Base-by-base conservation (phyloP, 2,329 filamentous ascomycete species). In the Trichoderma sp. region DNA sequence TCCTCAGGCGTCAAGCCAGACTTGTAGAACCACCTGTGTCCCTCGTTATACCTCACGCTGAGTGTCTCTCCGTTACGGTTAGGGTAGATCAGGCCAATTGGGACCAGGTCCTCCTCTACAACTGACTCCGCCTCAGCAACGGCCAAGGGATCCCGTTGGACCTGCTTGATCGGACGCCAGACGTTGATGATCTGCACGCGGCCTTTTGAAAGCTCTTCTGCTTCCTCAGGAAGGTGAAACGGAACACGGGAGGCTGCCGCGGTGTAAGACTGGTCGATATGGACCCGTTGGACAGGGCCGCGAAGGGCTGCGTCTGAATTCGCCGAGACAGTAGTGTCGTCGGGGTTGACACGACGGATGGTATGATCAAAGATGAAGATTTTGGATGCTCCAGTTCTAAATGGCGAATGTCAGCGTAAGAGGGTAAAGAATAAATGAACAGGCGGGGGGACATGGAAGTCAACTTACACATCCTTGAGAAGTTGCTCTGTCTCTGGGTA, bases 401-500 rank as follows among this genome's bases (percentile, higher is more conserved):
- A 31, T 5, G 16, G 4, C 9, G n/a, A 35, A 3, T 11, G 21
- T 63, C 16, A 73, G 16, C 18, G 27, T 3, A 12, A 50, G 4
- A 11, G 21, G 1, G 12, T 3, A 45, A 21, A 21, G 14, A 27
- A 50, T 11, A 18, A 33, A 24, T 3, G 8, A 31, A 29, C 9
- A 11, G 9, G 16, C 18, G 21, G 0, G 18, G 6, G 14, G 9
- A 16, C 4, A 3, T 29, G 14, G 5, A n/a, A 6, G 33, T n/a
- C 4, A n/a, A 79, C 85, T 77, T 81, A 80, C 92, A 81, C 88
- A 4, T 91, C 88, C 75, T 92, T 92, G 0, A 95, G 82, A 24
- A 95, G 82, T 66, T 90, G 84, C 81, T 94, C 91, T 3, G 93
- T 90, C 81, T 95, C 93, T 0, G 92, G 89, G 82, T 95, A 95